Evolutionary conservation across 1,139 yeast genomes (phyloP).

Genomic region (Magnusiomyces clavatus): DNA sequence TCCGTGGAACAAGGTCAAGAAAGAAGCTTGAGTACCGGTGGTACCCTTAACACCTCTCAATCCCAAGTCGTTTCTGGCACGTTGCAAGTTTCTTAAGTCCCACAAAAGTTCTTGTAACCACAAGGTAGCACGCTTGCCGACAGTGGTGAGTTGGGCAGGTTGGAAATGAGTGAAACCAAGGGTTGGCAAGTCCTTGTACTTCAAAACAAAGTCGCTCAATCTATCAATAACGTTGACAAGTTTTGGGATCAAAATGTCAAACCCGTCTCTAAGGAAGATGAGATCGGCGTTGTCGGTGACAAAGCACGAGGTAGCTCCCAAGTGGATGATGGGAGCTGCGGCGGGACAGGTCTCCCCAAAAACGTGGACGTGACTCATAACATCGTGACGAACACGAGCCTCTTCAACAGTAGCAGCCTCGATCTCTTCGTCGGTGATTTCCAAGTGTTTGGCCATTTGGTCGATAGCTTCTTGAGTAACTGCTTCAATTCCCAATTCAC

Average conservation of each 20-base stretch:
- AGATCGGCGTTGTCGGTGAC: conserved; percentile 98
- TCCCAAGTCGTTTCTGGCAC: conserved; percentile 96
- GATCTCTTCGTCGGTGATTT: conserved; percentile 88
- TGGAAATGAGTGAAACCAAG: conserved; percentile 99
- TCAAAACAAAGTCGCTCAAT: conserved; percentile 76
- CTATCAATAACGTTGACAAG: conserved; percentile 92
- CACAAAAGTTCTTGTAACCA: conserved; percentile 97
- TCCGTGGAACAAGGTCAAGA: conserved; percentile 90
- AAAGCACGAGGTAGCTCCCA: conserved; percentile 97
- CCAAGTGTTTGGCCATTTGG: conserved; percentile 70
- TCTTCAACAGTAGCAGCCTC: conserved; percentile 85
- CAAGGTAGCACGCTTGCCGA: conserved; percentile 94
- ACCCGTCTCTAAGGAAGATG: conserved; percentile 91
- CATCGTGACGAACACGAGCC: conserved; percentile 98
- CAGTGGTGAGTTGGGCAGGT: conserved; percentile 98
- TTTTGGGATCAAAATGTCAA: conserved; percentile 87
- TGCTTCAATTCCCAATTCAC: conserved; percentile 76
- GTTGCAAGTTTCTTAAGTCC: conserved; percentile 92
- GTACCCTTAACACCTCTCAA: conserved; percentile 99
- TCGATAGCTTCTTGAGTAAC: conserved; percentile 86
- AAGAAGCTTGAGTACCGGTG: conserved; percentile 97
- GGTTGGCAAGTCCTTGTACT: conserved; percentile 92
- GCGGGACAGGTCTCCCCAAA: conserved; percentile 90
- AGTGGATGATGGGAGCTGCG: conserved; percentile 95
- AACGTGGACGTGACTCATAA: conserved; percentile 97